Conservation (phyloP, 2,329 filamentous ascomycete genomes). For the Tolypocladium endophyticum region DNA sequence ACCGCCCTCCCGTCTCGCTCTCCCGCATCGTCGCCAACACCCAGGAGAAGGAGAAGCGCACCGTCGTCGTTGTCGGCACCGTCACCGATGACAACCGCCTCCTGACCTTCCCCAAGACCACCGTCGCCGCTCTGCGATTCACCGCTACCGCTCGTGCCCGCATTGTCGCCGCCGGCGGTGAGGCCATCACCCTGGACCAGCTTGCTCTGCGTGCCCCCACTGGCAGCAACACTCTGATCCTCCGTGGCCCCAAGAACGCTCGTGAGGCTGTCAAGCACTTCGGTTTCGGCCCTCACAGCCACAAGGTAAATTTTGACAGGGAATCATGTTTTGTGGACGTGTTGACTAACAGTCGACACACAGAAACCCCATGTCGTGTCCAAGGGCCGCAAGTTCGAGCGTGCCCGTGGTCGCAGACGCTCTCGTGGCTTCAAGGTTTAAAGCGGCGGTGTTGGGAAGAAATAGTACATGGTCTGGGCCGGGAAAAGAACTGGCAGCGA, state of each 20-base stretch:
- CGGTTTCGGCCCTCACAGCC: slow-evolving; percentile 91
- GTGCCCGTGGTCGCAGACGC: slow-evolving; percentile 95
- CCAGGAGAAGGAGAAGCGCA: slow-evolving; percentile 64
- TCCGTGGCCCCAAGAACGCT: slow-evolving; percentile 96
- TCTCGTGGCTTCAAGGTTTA: slow-evolving; percentile 99
- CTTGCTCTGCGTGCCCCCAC: slow-evolving; percentile 91
- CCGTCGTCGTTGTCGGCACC: slow-evolving; percentile 86
- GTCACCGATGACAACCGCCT: slow-evolving; percentile 97
- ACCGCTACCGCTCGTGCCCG: slow-evolving; percentile 91
- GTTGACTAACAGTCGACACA: slow-evolving; percentile 4
- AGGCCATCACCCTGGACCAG: slow-evolving; percentile 93
- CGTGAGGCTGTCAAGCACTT: slow-evolving; percentile 99
- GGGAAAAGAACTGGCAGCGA: slow-evolving; percentile 1
- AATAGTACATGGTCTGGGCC: slow-evolving; percentile 2
- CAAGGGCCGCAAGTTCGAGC: slow-evolving; percentile 99
- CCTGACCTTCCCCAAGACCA: slow-evolving; percentile 81
- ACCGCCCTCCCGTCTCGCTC: slow-evolving; percentile 89
- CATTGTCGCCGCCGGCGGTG: slow-evolving; percentile 87
- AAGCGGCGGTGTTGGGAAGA: slow-evolving; percentile 27
- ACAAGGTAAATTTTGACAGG: slow-evolving; percentile 60
- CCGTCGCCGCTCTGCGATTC: slow-evolving; percentile 89
- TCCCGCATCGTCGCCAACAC: slow-evolving; percentile 74
- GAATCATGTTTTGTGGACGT: background rate
- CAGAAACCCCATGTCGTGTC: slow-evolving; percentile 94
- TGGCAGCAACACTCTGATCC: slow-evolving; percentile 90